Evolutionary conservation across 352 stramenopile genomes (phyloP), one percentile per base, ranked within the genome.

Genomic region (Phytophthora ramorum): DNA sequence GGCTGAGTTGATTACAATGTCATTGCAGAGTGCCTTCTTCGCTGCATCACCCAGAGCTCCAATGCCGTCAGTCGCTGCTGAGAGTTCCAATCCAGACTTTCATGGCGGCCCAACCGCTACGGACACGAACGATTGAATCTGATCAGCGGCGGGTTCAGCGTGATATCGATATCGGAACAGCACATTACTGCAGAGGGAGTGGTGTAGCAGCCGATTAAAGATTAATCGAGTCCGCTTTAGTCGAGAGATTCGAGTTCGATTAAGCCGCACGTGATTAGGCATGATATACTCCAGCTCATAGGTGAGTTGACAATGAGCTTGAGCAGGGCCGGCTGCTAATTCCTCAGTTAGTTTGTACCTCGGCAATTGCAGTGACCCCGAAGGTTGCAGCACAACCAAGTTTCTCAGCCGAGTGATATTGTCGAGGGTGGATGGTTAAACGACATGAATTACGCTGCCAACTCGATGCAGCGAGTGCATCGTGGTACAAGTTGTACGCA

Each of bases 81-180:
- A 52, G 34, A 79, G 79, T 59, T 32, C 61, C 83, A 37, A 89
- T 55, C 71, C 79, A 91, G 40, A 66, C 69, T 37, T 85, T 52
- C 58, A 95, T 81, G 9, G 98, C 88, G 28, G 96, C 97, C 96
- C 22, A 24, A 24, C 22, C 22, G 22, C 22, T 24, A 24, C 97
- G 57, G 90, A 90, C 34, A 96, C 92, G 28, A 97, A 90, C 0
- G 47, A 54, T n/a, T 16, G 47, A 43, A 54, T 54, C 47, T 37
- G 47, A 54, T 28, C 47, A 41, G n/a, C 47, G 17, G 26, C 26
- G 17, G 12, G 13, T 4, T 43, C n/a, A 54, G 47, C 46, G 28
- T 54, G 4, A 54, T 26, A 41, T 12, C 16, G 24, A 28, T 2
- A 28, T 28, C 24, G 24, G 5, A 28, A 28, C 3, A 28, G 24